Conservation (phyloP, 305 asterid genomes). For the Fraxinus greggii region DNA sequence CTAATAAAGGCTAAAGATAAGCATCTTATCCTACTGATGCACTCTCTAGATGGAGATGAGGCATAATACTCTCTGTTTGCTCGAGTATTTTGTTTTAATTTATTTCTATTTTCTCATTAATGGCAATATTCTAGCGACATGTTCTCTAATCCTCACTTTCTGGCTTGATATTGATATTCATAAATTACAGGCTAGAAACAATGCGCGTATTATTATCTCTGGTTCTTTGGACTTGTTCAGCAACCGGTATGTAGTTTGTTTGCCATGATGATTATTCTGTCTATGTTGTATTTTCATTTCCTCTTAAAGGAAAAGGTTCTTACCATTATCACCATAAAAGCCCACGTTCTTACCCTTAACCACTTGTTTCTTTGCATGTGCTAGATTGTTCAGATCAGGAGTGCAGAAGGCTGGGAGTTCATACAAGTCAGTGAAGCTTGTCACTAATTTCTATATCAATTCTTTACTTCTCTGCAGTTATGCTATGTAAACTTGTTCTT, state of each 20-base stretch:
- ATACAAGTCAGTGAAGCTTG: slow-evolving; percentile 47
- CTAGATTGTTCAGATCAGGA: slow-evolving; percentile 67
- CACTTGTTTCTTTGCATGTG: slow-evolving; percentile 16
- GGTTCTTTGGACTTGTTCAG: slow-evolving; percentile 65
- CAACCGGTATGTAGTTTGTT: slow-evolving; percentile 42
- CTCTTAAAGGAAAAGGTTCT: neutral
- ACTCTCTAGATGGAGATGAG: neutral
- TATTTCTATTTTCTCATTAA: neutral
- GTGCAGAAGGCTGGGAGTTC: slow-evolving; percentile 66
- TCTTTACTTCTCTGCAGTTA: slow-evolving; percentile 11
- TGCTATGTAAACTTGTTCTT: neutral
- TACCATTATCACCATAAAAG: slow-evolving; percentile 4
- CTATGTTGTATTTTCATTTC: neutral
- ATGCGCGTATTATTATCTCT: slow-evolving; percentile 40
- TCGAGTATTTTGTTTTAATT: neutral
- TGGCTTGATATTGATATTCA: slow-evolving; percentile 11
- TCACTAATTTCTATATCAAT: slow-evolving; percentile 10
- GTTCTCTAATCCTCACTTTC: neutral
- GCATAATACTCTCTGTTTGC: neutral
- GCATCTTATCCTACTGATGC: neutral
- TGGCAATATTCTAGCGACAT: neutral
- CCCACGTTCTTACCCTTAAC: slow-evolving; percentile 10
- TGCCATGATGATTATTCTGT: slow-evolving; percentile 3
- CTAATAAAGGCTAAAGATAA: neutral
- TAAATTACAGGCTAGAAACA: slow-evolving; percentile 42